A percentile compares a stretch with the other conserved stretches of the same genome.
These are phyloP conservation scores for Austroboletus festivus DNA, from an alignment of 768 basidiomycete genomes.

Conservation along the genomic window DNA sequence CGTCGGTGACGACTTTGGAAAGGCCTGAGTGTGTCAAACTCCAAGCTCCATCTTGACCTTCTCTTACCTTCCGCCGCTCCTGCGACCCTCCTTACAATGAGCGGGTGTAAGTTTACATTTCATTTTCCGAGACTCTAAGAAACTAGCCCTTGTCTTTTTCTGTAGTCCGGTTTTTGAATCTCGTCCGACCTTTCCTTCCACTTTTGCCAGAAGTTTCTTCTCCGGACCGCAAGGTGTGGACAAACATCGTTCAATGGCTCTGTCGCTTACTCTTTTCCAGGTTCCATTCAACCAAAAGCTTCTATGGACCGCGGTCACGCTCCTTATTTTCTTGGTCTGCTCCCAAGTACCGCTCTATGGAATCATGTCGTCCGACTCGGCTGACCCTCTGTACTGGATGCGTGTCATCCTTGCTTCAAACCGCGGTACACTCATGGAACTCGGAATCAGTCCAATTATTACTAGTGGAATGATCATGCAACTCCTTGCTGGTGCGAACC, in stretches of 20 bases:
- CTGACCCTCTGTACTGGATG: slow-evolving; percentile 99
- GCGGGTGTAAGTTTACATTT: slow-evolving; percentile 62
- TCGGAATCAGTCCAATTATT: slow-evolving; percentile 96
- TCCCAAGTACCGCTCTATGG: slow-evolving; percentile 99
- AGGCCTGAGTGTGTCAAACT: slow-evolving; percentile 17
- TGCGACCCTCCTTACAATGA: slow-evolving; percentile 51
- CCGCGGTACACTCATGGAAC: slow-evolving; percentile 98
- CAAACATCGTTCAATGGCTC: background rate
- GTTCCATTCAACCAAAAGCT: slow-evolving; percentile 98
- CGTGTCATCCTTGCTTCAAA: slow-evolving; percentile 99
- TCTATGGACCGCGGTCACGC: slow-evolving; percentile 97
- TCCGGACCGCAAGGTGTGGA: slow-evolving; percentile 87
- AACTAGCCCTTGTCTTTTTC: slow-evolving; percentile 2
- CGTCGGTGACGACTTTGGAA: slow-evolving; percentile 24
- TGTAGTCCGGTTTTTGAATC: slow-evolving; percentile 89
- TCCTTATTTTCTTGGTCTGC: slow-evolving; percentile 99
- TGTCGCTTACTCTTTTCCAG: slow-evolving; percentile 37
- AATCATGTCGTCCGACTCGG: slow-evolving; percentile 99
- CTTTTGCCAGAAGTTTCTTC: slow-evolving; percentile 97
- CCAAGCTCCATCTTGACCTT: slow-evolving; percentile 21
- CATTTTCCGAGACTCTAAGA: background rate
- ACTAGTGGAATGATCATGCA: slow-evolving; percentile 99
- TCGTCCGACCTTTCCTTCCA: slow-evolving; percentile 96
- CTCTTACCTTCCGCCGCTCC: slow-evolving; percentile 20
- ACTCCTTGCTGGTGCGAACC: slow-evolving; percentile 92